Evolutionary conservation across 768 basidiomycete genomes (phyloP).

Genomic region (Auriscalpium microsporum): DNA sequence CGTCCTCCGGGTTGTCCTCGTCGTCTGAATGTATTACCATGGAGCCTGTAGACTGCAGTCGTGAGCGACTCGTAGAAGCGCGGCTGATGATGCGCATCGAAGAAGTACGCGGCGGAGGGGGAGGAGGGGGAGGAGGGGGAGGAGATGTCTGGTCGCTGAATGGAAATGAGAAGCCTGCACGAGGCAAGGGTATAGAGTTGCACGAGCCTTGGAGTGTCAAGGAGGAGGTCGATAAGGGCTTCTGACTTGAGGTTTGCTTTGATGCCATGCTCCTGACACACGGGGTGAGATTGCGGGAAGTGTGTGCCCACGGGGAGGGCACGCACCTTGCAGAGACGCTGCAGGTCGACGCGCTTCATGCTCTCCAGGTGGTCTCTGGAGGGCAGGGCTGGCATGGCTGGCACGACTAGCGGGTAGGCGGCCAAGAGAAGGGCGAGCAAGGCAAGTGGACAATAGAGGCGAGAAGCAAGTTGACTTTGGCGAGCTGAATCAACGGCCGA

Average conservation of each 20-base stretch:
- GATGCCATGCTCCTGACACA: slow-evolving; percentile 61
- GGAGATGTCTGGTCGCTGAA: slow-evolving; percentile 8
- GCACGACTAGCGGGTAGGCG: neutral
- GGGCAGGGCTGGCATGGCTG: slow-evolving; percentile 33
- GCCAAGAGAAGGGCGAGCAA: neutral
- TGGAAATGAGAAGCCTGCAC: slow-evolving; percentile 15
- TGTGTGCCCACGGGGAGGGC: neutral
- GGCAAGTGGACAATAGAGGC: neutral
- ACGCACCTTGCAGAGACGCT: slow-evolving; percentile 53
- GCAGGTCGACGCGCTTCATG: slow-evolving; percentile 46
- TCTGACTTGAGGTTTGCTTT: slow-evolving; percentile 80
- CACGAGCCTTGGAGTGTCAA: slow-evolving; percentile 32
- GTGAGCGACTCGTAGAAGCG: slow-evolving; percentile 7
- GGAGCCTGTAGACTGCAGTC: slow-evolving; percentile 12
- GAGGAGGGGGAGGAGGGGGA: slow-evolving; percentile 8
- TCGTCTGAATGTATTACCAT: slow-evolving; percentile 15
- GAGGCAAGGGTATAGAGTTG: neutral
- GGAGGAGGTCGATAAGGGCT: slow-evolving; percentile 64
- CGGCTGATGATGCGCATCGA: slow-evolving; percentile 4
- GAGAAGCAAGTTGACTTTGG: neutral
- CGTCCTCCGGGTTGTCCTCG: slow-evolving; percentile 15
- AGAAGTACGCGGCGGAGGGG: neutral
- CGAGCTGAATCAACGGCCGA: neutral
- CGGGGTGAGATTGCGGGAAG: no score
- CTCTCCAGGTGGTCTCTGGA: slow-evolving; percentile 39